Evolutionary conservation across 164 flowering plant genomes (phyloP), one percentile per base, ranked within the genome.

Genomic region (Chimonanthus salicifolius): DNA sequence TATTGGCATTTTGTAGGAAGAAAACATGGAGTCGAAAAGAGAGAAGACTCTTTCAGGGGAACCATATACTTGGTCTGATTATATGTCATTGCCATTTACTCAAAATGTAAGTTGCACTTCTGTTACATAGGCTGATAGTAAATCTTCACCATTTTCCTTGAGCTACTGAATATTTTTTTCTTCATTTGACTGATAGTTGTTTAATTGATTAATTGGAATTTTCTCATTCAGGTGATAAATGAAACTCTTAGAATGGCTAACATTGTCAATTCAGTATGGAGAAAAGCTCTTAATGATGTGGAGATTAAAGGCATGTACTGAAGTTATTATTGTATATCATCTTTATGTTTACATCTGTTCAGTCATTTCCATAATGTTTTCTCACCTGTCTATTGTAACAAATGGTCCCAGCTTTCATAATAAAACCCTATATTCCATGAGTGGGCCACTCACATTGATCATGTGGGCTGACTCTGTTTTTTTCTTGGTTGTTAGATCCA

Each of bases 161-260:
- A 13, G 16, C 0, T 2, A n/a, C 60, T 54, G 60, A 54, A 3
- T 54, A 20, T 54, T 54, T 54, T 54, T 33, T n/a, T 54, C 60
- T 54, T 11, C 5, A 54, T 11, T 49, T n/a, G 44, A 66, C 11
- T 33, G 33, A 33, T 33, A 9, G 4, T 68, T 18, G 43, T 7
- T n/a, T 68, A 47, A 44, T 68, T 33, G 48, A 9, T 8, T 10
- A n/a, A 45, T 44, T 44, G 47, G 46, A 66, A 66, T 2, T 46
- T 15, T 15, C 13, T 58, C 18, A 66, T 2, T 66, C 11, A 95
- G 99, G 99, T 94, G 75, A 94, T 96, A 44, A 92, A 74, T 82
- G 99, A 96, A 83, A 92, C 97, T 18, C 87, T 96, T 7, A 80
- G 98, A 77, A 73, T 92, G 87, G 97, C 89, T 62, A 96, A 96